These are phyloP conservation scores for Chlorella sp. DNA, from an alignment of 139 green algal genomes.

Conservation along the genomic window DNA sequence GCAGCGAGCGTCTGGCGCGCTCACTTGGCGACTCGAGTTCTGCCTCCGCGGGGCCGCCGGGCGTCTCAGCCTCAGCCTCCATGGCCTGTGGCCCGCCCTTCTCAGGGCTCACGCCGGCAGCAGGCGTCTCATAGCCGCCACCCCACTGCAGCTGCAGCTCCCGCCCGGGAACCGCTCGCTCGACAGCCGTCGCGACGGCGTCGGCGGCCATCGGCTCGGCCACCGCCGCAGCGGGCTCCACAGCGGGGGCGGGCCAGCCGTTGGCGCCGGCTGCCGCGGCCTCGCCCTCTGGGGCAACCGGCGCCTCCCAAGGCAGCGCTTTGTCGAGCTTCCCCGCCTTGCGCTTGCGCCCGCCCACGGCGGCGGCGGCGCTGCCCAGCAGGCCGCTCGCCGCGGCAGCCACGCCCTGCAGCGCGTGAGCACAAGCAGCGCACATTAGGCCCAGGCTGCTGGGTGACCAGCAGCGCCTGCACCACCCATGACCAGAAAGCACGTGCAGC, in stretches of 20 bases:
- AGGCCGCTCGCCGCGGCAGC: constrained; percentile 8
- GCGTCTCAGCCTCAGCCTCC: no score
- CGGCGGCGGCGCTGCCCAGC: background rate
- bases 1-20: no score
- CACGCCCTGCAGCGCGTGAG: background rate
- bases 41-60: no score
- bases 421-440: no score
- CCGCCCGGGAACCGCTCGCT: background rate
- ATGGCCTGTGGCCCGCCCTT: no score
- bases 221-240: background rate
- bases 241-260: no score
- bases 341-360: constrained; percentile 16
- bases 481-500: background rate
- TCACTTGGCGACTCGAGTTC: no score
- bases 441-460: no score
- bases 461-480: no score
- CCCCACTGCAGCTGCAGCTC: background rate
- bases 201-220: background rate
- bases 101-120: no score
- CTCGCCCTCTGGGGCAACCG: background rate
- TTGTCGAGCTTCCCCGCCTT: constrained; percentile 29
- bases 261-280: no score
- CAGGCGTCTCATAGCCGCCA: no score
- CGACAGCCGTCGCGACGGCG: background rate
- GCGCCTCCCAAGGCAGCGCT: constrained; percentile 20